A percentile compares a stretch with the other conserved stretches of the same genome.
Conservation (phyloP, 78 protist genomes). For the Polysphondylium violaceum region DNA sequence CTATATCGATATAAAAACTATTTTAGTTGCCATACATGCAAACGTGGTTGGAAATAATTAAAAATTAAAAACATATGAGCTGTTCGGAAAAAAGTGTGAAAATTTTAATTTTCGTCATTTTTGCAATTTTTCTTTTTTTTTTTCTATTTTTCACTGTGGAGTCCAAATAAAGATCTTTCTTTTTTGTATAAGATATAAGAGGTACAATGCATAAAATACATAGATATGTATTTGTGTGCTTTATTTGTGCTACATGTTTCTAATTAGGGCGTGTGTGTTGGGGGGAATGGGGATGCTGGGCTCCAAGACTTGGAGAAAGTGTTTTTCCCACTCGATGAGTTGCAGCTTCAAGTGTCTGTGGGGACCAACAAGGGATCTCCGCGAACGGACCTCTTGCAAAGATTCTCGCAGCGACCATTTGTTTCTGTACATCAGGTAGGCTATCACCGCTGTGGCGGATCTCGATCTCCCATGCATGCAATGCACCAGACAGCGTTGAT, state of each 20-base stretch:
- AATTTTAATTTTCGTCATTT: neutral
- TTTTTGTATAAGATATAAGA: too few relatives aligned
- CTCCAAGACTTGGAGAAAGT: neutral
- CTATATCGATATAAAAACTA: too few relatives aligned
- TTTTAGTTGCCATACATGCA: too few relatives aligned
- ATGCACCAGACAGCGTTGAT: slow-evolving; percentile 32
- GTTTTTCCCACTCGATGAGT: slow-evolving; percentile 10
- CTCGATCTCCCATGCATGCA: slow-evolving; percentile 47
- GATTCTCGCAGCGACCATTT: neutral
- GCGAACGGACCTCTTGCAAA: neutral
- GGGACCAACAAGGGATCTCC: slow-evolving; percentile 5
- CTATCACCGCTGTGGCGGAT: slow-evolving; percentile 34
- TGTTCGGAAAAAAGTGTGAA: neutral
- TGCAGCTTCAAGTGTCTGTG: neutral
- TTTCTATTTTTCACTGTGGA: too few relatives aligned
- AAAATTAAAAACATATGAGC: too few relatives aligned
- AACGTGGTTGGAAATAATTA: too few relatives aligned
- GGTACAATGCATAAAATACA: neutral
- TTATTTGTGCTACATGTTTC: neutral
- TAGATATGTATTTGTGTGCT: neutral
- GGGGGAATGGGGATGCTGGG: neutral
- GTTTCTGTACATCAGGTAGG: slow-evolving; percentile 44
- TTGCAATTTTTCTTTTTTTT: neutral
- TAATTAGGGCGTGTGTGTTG: neutral
- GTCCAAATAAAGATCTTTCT: neutral